Conservation (phyloP, 495 filamentous ascomycete genomes). For the Aspergillus cavernicola region DNA sequence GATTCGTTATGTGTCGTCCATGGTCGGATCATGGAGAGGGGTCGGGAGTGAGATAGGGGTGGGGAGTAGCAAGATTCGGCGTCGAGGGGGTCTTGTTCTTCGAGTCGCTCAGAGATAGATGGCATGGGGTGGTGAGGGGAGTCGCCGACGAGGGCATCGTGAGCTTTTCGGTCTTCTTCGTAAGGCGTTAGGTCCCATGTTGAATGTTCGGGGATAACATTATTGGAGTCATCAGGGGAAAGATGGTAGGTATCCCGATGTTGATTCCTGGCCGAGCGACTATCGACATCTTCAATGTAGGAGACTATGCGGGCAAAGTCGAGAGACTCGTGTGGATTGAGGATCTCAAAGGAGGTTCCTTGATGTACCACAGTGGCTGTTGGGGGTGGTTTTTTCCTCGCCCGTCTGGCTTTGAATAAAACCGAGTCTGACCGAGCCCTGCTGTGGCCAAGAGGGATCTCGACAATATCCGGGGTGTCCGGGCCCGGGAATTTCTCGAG, state of each 20-base stretch:
- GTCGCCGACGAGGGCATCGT: constrained; percentile 22
- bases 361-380: constrained; percentile 37
- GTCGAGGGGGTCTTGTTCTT: constrained; percentile 20
- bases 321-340: constrained; percentile 43
- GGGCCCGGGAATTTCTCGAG: constrained; percentile 25
- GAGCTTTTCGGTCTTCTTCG: constrained; percentile 7
- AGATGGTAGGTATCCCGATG: constrained; percentile 24
- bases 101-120: constrained; percentile 27
- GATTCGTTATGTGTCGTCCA: constrained; percentile 16
- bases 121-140: constrained; percentile 22
- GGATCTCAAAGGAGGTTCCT: constrained; percentile 44
- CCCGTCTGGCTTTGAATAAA: constrained; percentile 20
- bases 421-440: constrained; percentile 30
- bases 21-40: constrained; percentile 22
- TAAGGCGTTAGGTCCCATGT: neutral
- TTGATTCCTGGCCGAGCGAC: constrained; percentile 21
- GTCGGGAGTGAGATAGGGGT: constrained; percentile 7
- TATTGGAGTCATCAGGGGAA: constrained; percentile 2
- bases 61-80: constrained; percentile 13
- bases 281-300: constrained; percentile 40
- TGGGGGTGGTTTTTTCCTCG: constrained; percentile 4
- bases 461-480: constrained; percentile 6
- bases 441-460: constrained; percentile 14
- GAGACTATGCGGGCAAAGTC: constrained; percentile 40
- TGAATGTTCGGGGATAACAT: neutral